Evolutionary conservation across 345 rosid genomes (phyloP), one percentile per base, ranked within the genome.

Genomic region (Psidium guajava): DNA sequence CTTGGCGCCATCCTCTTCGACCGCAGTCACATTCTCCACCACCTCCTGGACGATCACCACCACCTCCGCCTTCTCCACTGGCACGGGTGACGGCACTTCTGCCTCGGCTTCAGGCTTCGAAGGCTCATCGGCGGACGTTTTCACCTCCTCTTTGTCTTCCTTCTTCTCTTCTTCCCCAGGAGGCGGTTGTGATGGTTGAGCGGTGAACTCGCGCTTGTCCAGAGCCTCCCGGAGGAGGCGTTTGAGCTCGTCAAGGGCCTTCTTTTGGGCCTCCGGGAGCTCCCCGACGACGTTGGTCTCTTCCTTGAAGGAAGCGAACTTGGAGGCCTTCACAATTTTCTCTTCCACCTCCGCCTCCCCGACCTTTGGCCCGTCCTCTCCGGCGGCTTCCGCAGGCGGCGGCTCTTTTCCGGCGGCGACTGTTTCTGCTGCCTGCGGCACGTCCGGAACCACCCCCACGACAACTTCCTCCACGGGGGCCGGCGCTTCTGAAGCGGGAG

Each of bases 1-100:
- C 88, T 93, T 95, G 88, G 97, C 90, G 57, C 96, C 98, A 2
- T 83, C 86, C 83, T 51, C 85, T 51, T 75, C 74, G 58, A 73
- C 83, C 32, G 61, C 64, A 6, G 85, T 83, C 42, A 8, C 86
- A 15, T 47, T 47, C 81, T 86, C 54, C 28, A 49, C 81, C 20
- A 11, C 81, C 82, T n/a, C 86, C 85, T 14, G 36, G 28, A 47
- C 54, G 75, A 22, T 55, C 81, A 58, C 80, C 81, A 49, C 82
- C 81, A 36, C 36, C 36, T 40, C 61, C 58, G 51, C 36, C 54
- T 50, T 84, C 64, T 87, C 86, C 22, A 54, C 86, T 49, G 53
- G 54, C 50, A 36, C 61, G 27, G 24, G 27, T 1, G 82, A 8
- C 59, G 10, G 61, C 36, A 22, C 86, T 13, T 3, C 36, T 12